phyloP scores from a whole-genome alignment of 495 filamentous ascomycete species.

The Diplogelasinospora grovesii region DNA sequence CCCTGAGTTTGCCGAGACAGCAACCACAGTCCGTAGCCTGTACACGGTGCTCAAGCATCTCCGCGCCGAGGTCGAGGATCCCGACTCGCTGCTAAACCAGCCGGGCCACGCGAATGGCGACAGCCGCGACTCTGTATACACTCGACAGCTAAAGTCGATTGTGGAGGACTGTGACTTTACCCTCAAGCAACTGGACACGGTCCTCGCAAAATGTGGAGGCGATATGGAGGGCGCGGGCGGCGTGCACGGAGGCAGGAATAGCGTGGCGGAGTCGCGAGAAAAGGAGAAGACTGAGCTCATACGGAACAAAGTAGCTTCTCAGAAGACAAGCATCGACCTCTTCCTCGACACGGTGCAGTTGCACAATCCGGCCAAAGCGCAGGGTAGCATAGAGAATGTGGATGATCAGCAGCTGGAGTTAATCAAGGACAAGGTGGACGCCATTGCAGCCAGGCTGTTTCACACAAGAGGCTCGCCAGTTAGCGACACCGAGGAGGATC shows the following conservation, averaged over 20 bases:
- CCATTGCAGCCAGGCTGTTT: conserved; percentile 40
- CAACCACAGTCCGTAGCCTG: conserved; percentile 35
- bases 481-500: conserved; percentile 36
- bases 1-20: conserved; percentile 29
- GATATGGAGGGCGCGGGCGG: conserved; percentile 5
- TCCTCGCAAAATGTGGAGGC: conserved; percentile 33
- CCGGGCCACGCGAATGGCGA: conserved; percentile 9
- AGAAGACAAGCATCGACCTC: conserved; percentile 36
- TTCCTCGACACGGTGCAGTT: conserved; percentile 43
- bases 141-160: conserved; percentile 36
- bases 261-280: conserved; percentile 24
- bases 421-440: conserved; percentile 47
- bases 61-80: conserved; percentile 40
- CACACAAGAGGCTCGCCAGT: conserved; percentile 29
- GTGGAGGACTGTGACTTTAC: conserved; percentile 43
- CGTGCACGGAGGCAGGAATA: conserved; percentile 3
- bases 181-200: conserved; percentile 40
- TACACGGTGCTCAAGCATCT: conserved; percentile 44
- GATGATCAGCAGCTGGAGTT: conserved; percentile 27
- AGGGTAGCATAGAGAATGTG: conserved; percentile 11
- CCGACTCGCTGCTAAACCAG: conserved; percentile 41
- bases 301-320: conserved; percentile 29
- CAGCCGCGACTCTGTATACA: conserved; percentile 23
- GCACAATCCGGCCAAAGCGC: conserved; percentile 32
- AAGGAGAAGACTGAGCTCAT: conserved; percentile 30